phyloP scores from a whole-genome alignment of 1,139 yeast genomes.

The Hyphopichia pseudoburtonii region DNA sequence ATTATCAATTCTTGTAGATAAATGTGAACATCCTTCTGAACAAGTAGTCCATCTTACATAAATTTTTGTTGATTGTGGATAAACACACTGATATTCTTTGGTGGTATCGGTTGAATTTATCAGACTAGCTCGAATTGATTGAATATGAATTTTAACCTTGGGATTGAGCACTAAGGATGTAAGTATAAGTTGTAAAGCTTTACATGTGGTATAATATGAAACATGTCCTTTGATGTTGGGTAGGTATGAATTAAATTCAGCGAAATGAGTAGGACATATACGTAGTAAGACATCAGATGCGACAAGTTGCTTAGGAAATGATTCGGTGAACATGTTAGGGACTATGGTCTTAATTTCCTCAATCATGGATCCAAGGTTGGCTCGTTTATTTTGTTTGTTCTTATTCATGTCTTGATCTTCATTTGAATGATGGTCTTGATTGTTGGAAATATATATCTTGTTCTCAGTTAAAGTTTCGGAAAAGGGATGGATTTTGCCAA shows the following conservation, averaged over 20 bases:
- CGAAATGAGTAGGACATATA: slow-evolving; percentile 59
- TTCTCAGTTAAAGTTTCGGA: too few species aligned
- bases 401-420: too few species aligned
- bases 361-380: slow-evolving; percentile 63
- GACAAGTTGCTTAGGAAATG: slow-evolving; percentile 51
- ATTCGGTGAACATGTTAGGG: slow-evolving; percentile 54
- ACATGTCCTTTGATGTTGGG: slow-evolving; percentile 63
- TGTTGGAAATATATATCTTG: too few species aligned
- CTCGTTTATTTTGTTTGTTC: slow-evolving; percentile 31
- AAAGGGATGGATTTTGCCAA: too few species aligned
- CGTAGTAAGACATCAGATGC: slow-evolving; percentile 56
- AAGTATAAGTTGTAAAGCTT: slow-evolving; percentile 54
- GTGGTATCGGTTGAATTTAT: slow-evolving; percentile 13
- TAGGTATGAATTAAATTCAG: slow-evolving; percentile 47
- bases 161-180: slow-evolving; percentile 57
- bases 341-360: slow-evolving; percentile 51
- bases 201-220: slow-evolving; percentile 54
- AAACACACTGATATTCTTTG: slow-evolving; percentile 26
- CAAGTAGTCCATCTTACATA: slow-evolving; percentile 66
- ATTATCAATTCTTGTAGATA: slow-evolving; percentile 11
- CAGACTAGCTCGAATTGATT: slow-evolving; percentile 32
- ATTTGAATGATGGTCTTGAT: too few species aligned
- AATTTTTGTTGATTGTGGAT: slow-evolving; percentile 50
- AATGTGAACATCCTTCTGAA: slow-evolving; percentile 48
- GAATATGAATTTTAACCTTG: slow-evolving; percentile 50